A percentile compares a stretch with the other conserved stretches of the same genome.
Conservation (phyloP, 108 stramenopile species). For the Skeletonema tropicum region DNA sequence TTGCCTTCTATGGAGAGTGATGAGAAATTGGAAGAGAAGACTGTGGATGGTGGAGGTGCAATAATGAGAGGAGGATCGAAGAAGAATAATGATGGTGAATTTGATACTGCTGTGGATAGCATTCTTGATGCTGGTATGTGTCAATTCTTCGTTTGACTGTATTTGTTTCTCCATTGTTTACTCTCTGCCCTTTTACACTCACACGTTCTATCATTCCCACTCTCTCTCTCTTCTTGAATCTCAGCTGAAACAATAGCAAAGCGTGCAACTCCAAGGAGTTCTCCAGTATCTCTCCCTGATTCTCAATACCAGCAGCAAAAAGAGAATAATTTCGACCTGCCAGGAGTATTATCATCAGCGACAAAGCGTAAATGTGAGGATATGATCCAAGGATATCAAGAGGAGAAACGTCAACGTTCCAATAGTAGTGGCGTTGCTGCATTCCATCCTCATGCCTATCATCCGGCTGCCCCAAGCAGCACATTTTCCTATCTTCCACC, state of each 20-base stretch:
- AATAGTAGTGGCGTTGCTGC: background rate
- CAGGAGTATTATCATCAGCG: background rate
- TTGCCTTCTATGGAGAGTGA: background rate
- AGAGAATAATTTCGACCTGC: too few relatives aligned
- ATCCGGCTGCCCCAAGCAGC: background rate
- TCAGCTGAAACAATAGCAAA: conserved; percentile 36
- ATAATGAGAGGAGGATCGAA: background rate
- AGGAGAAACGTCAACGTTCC: conserved; percentile 1
- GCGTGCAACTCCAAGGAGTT: conserved; percentile 18
- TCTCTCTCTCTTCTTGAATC: background rate
- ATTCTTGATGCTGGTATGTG: conserved; percentile 33
- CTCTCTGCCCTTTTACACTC: too few relatives aligned
- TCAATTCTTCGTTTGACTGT: background rate
- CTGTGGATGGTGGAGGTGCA: background rate
- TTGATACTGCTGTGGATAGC: conserved; percentile 25
- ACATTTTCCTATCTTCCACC: background rate
- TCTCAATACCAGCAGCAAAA: background rate
- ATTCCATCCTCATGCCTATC: background rate
- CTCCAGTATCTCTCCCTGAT: background rate
- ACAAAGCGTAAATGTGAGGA: background rate
- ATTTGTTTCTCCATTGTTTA: background rate
- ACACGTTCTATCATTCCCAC: background rate
- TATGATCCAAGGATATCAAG: background rate
- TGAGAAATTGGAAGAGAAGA: background rate
- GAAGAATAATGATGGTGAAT: background rate